phyloP scores from a whole-genome alignment of 1,139 yeast genomes.

The Geotrichum bryndzae region DNA sequence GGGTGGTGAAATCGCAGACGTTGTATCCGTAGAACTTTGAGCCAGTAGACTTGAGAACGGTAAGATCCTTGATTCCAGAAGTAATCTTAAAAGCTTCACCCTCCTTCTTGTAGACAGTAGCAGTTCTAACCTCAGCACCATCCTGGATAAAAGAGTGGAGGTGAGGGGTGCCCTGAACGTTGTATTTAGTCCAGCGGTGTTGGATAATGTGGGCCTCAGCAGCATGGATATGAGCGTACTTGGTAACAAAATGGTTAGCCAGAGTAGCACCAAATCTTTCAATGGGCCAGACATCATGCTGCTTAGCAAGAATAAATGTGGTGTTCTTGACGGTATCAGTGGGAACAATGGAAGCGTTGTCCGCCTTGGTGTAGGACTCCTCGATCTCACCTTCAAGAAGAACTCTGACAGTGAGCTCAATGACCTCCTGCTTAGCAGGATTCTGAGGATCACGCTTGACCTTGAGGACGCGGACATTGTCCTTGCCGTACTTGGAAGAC shows the following conservation, averaged over 20 bases:
- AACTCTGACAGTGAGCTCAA: slow-evolving; percentile 76
- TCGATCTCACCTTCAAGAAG: slow-evolving; percentile 75
- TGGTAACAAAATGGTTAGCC: slow-evolving; percentile 70
- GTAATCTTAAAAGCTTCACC: slow-evolving; percentile 46
- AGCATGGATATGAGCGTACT: slow-evolving; percentile 71
- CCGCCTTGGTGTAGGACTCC: slow-evolving; percentile 75
- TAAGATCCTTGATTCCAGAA: slow-evolving; percentile 76
- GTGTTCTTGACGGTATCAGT: slow-evolving; percentile 94
- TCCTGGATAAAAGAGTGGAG: slow-evolving; percentile 80
- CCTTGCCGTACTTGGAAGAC: slow-evolving; percentile 65
- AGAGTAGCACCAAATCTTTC: slow-evolving; percentile 84
- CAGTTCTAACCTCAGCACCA: slow-evolving; percentile 72
- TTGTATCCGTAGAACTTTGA: slow-evolving; percentile 87
- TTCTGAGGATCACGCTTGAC: slow-evolving; percentile 70
- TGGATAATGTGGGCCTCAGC: slow-evolving; percentile 63
- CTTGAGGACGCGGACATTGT: slow-evolving; percentile 82
- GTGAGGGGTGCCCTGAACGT: slow-evolving; percentile 66
- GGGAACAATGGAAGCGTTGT: slow-evolving; percentile 82
- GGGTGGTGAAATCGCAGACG: slow-evolving; percentile 81
- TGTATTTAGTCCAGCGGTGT: slow-evolving; percentile 71
- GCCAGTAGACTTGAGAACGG: slow-evolving; percentile 88
- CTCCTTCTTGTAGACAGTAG: slow-evolving; percentile 45
- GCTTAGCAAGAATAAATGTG: slow-evolving; percentile 72
- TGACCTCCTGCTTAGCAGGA: slow-evolving; percentile 67
- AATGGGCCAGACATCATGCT: slow-evolving; percentile 72